Base-by-base conservation (phyloP, 1,284 basidiomycete species). In the Trichosporon sp. region DNA sequence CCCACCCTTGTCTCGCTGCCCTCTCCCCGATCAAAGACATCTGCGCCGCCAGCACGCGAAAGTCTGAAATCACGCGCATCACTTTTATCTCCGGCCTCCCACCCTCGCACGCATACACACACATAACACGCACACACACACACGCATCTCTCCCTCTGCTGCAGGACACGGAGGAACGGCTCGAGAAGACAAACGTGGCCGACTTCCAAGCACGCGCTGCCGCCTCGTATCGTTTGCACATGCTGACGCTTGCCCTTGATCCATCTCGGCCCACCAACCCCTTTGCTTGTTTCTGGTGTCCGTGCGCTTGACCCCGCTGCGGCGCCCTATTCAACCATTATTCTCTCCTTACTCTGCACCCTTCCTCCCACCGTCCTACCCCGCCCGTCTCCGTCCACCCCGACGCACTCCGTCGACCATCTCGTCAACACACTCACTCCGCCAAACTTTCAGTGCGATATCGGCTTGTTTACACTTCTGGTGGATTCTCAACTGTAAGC, bases 311-410 rank as follows among this genome's bases (percentile, higher is more conserved):
- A 60, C 56, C 56, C 27, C 56, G 27, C 29, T n/a, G 56, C 56
- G 56, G 21, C 56, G 56, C 27, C 56, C 56, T 58, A 31, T 60
- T 60, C 56, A 31, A 51, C 29, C 56, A 31, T 32, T 31, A 31
- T 31, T n/a, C 56, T 60, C 18, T 60, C 56, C 56, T 60, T 60
- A 60, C 56, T 51, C n/a, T 60, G 56, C 56, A 60, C 29, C 56
- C 56, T 60, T 29, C 29, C 18, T 31, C 13, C 29, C 56, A 60
- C 27, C 51, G 27, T 60, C 56, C 56, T 60, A 60, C 56, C 27
- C 56, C 56, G 56, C 56, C 56, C 56, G 56, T 31, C 27, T 60
- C 56, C 56, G 56, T 60, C 56, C 29, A 31, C 27, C 29, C 56
- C 56, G 56, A 60, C 56, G 56, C 56, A 60, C 56, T 60, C 56